Conservation (phyloP, 495 filamentous ascomycete genomes). For the Neurospora sp. region DNA sequence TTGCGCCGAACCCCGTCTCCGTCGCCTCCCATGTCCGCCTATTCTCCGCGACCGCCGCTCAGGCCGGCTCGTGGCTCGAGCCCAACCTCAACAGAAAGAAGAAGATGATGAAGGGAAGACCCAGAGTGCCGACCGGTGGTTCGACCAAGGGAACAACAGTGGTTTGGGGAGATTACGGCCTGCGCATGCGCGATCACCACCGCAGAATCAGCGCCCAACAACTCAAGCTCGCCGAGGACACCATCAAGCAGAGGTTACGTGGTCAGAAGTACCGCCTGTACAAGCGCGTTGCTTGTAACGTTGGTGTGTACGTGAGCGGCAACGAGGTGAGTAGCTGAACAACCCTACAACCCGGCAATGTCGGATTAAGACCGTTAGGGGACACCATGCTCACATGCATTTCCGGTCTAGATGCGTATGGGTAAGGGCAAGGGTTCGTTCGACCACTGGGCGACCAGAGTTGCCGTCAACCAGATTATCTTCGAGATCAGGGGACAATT, state of each 20-base stretch:
- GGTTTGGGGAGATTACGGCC: slow-evolving; percentile 89
- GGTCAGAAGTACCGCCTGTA: slow-evolving; percentile 90
- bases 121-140: slow-evolving; percentile 81
- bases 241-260: slow-evolving; percentile 77
- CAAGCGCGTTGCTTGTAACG: slow-evolving; percentile 79
- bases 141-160: slow-evolving; percentile 88
- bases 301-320: slow-evolving; percentile 88
- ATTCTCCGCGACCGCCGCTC: slow-evolving; percentile 63
- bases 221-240: slow-evolving; percentile 81
- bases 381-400: slow-evolving; percentile 11
- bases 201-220: slow-evolving; percentile 80
- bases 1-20: slow-evolving; percentile 3
- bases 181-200: slow-evolving; percentile 90
- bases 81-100: slow-evolving; percentile 63
- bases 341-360: background rate
- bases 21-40: slow-evolving; percentile 35
- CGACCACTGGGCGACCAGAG: slow-evolving; percentile 87
- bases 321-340: slow-evolving; percentile 56
- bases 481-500: slow-evolving; percentile 86
- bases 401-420: slow-evolving; percentile 59
- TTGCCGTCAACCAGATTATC: slow-evolving; percentile 77
- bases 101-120: slow-evolving; percentile 85
- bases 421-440: slow-evolving; percentile 97
- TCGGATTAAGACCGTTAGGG: background rate
- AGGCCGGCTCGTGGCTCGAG: slow-evolving; percentile 63